phyloP scores from a whole-genome alignment of 306 rosid species.

The Herpetospermum pedunculosum region DNA sequence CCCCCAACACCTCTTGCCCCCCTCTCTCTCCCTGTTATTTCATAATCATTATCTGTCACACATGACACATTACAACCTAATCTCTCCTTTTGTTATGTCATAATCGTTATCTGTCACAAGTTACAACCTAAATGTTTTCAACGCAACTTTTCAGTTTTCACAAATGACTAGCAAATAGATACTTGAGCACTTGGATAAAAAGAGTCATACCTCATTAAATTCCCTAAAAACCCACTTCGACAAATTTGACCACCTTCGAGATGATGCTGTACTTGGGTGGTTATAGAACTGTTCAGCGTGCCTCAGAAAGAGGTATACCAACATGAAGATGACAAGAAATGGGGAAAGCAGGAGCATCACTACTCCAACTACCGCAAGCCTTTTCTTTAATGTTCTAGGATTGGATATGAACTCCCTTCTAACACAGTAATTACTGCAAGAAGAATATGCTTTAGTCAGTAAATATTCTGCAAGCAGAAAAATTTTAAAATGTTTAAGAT shows the following conservation, averaged over 20 bases:
- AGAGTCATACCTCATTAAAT: conserved; percentile 65
- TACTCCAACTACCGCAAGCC: conserved; percentile 79
- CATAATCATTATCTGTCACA: neutral
- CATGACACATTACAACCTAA: neutral
- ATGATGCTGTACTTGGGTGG: conserved; percentile 83
- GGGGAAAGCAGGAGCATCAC: conserved; percentile 91
- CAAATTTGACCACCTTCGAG: conserved; percentile 92
- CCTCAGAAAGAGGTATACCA: conserved; percentile 84
- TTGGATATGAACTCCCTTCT: conserved; percentile 67
- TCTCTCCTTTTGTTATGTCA: neutral
- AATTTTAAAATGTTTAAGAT: neutral
- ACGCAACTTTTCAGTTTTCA: neutral
- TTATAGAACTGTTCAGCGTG: conserved; percentile 93
- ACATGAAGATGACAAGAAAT: conserved; percentile 92
- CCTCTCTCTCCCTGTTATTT: neutral
- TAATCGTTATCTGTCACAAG: neutral
- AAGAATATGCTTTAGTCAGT: conserved; percentile 14
- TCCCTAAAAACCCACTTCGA: conserved; percentile 91
- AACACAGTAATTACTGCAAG: conserved; percentile 62
- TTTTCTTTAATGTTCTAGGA: conserved; percentile 63
- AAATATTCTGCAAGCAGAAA: conserved; percentile 6
- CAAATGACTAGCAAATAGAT: neutral
- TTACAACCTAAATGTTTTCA: neutral
- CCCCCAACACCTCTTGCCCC: too few relatives aligned
- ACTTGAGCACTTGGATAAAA: neutral